phyloP scores from a whole-genome alignment of 305 asterid species.

The Ilex paraguariensis region DNA sequence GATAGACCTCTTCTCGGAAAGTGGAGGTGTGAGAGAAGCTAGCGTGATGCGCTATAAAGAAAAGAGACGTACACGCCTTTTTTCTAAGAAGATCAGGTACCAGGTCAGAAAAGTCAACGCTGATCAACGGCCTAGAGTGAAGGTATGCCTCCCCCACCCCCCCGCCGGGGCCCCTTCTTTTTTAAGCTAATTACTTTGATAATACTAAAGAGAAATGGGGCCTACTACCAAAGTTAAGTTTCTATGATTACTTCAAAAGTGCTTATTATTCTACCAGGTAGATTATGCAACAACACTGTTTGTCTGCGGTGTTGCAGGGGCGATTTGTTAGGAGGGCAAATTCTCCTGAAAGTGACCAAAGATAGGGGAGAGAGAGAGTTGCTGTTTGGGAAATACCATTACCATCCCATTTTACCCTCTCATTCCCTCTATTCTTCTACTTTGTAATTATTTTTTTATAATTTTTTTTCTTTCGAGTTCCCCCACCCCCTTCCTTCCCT shows the following conservation, averaged over 20 bases:
- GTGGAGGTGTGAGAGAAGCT: conserved; percentile 69
- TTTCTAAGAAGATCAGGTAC: conserved; percentile 73
- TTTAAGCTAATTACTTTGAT: too few species aligned
- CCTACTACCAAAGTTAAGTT: background rate
- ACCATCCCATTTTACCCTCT: too few species aligned
- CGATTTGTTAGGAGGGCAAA: conserved; percentile 64
- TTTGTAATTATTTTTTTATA: too few species aligned
- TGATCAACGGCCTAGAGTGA: conserved; percentile 79
- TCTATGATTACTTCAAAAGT: too few species aligned
- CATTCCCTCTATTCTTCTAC: too few species aligned
- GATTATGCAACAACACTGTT: background rate
- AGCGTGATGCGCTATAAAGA: conserved; percentile 75
- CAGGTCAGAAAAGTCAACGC: conserved; percentile 86
- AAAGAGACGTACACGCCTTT: conserved; percentile 59
- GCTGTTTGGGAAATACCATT: too few species aligned
- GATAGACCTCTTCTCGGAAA: conserved; percentile 69
- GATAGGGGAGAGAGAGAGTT: conserved; percentile 5
- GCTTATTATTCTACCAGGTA: too few species aligned
- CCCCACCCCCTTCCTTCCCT: too few species aligned
- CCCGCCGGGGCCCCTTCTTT: too few species aligned
- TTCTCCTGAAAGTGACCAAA: conserved; percentile 48
- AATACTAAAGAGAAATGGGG: too few species aligned
- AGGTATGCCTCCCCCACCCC: conserved; percentile 31
- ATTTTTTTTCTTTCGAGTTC: too few species aligned
- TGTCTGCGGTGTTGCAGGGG: conserved; percentile 48